Conservation (phyloP, 2,329 filamentous ascomycete genomes). For the Metarhizium album region DNA sequence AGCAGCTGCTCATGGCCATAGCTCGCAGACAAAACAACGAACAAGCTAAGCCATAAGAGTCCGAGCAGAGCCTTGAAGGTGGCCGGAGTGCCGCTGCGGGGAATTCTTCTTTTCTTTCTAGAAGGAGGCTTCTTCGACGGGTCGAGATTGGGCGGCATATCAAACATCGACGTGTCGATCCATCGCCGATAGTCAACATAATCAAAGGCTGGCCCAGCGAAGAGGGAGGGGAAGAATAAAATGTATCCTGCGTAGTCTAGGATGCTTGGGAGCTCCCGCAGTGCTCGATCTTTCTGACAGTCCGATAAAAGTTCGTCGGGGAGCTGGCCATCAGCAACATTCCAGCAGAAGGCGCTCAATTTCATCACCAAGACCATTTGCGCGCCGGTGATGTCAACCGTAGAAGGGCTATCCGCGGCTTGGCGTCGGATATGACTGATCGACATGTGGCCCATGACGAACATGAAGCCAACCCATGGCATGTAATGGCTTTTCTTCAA, state of each 20-base stretch:
- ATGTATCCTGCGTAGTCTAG: constrained; percentile 86
- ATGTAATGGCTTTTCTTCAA: constrained; percentile 76
- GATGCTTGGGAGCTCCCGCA: constrained; percentile 61
- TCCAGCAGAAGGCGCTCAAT: constrained; percentile 93
- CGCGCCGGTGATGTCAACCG: constrained; percentile 81
- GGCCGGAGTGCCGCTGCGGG: constrained; percentile 79
- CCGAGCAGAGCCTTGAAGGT: constrained; percentile 64
- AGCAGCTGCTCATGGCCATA: constrained; percentile 57
- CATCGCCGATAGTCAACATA: constrained; percentile 86
- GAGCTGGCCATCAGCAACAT: constrained; percentile 82
- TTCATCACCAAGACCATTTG: constrained; percentile 99
- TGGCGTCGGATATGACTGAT: constrained; percentile 80
- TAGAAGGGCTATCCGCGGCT: constrained; percentile 50
- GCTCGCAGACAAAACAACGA: constrained; percentile 58
- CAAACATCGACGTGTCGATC: constrained; percentile 92
- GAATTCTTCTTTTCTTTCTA: constrained; percentile 83
- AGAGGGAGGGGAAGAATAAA: constrained; percentile 85
- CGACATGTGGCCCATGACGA: constrained; percentile 93
- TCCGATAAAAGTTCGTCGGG: constrained; percentile 73
- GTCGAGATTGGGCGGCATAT: constrained; percentile 70
- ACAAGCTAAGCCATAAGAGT: constrained; percentile 67
- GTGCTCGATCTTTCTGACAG: constrained; percentile 71
- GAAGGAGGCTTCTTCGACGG: constrained; percentile 77
- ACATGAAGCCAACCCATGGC: constrained; percentile 94
- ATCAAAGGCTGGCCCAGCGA: constrained; percentile 88